Evolutionary conservation across 768 basidiomycete genomes (phyloP).

Genomic region (Lentinula raphanica): DNA sequence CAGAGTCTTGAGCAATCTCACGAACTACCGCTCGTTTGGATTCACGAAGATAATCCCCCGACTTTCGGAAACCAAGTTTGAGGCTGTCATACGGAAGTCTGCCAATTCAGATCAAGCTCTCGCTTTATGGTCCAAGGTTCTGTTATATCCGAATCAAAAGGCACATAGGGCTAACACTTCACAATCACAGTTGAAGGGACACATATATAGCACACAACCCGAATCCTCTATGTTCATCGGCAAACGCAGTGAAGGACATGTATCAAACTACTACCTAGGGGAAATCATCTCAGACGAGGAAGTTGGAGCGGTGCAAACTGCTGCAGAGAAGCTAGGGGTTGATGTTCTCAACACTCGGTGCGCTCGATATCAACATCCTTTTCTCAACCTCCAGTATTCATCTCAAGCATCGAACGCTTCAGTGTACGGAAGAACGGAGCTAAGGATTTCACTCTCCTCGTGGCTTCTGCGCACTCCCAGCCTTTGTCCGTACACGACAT

Average conservation of each 20-base stretch:
- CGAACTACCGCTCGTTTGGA: slow-evolving; percentile 79
- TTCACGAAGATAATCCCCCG: slow-evolving; percentile 85
- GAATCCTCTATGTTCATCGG: slow-evolving; percentile 71
- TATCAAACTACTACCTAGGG: slow-evolving; percentile 84
- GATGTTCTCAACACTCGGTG: slow-evolving; percentile 83
- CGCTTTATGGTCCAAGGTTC: slow-evolving; percentile 59
- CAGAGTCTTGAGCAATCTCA: slow-evolving; percentile 50
- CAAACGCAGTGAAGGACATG: slow-evolving; percentile 69
- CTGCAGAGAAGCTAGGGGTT: slow-evolving; percentile 70
- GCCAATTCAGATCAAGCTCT: slow-evolving; percentile 49
- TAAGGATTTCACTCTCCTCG: slow-evolving; percentile 59
- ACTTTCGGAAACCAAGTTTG: slow-evolving; percentile 54
- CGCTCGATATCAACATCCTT: slow-evolving; percentile 2
- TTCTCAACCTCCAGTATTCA: not conserved
- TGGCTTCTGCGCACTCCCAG: slow-evolving; percentile 60
- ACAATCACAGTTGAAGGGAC: slow-evolving; percentile 52
- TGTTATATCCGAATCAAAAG: not conserved
- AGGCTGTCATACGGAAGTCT: slow-evolving; percentile 56
- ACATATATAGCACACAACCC: slow-evolving; percentile 67
- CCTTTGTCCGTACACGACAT: slow-evolving; percentile 40
- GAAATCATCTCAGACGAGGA: slow-evolving; percentile 70
- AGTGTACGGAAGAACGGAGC: slow-evolving; percentile 70
- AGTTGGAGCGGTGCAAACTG: slow-evolving; percentile 68
- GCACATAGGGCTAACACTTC: not conserved
- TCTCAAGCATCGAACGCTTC: not conserved